Evolutionary conservation across 2,329 filamentous ascomycete genomes (phyloP).

Genomic region (Corynespora cassiicola): DNA sequence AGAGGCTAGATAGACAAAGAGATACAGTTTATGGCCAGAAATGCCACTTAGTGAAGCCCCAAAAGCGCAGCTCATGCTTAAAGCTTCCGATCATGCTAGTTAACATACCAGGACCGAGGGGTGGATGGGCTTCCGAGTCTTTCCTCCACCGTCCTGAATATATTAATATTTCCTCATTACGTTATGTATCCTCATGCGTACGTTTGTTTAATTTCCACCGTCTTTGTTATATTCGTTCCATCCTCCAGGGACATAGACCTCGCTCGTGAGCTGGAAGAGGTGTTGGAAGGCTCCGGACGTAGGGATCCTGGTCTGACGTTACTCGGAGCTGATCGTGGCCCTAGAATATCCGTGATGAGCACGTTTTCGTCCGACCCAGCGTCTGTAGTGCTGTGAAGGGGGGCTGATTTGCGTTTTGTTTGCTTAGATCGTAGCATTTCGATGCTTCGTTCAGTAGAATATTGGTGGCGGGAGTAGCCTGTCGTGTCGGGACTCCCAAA

Average conservation of each 20-base stretch:
- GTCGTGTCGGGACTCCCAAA: not conserved
- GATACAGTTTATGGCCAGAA: too few relatives aligned
- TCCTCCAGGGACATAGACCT: not conserved
- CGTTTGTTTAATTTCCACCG: slow-evolving; percentile 11
- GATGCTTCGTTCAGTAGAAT: slow-evolving; percentile 5
- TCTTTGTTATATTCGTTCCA: slow-evolving; percentile 7
- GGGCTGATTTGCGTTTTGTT: not conserved
- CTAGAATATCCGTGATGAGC: slow-evolving; percentile 7
- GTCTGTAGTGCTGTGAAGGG: not conserved
- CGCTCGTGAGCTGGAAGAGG: not conserved
- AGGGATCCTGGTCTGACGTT: too few relatives aligned
- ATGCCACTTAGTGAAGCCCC: too few relatives aligned
- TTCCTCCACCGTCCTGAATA: too few relatives aligned
- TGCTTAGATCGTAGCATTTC: slow-evolving; percentile 4
- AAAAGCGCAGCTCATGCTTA: too few relatives aligned
- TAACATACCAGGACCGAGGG: too few relatives aligned
- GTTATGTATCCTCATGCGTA: slow-evolving; percentile 7
- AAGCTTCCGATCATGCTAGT: too few relatives aligned
- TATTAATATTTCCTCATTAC: too few relatives aligned
- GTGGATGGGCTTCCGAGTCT: too few relatives aligned
- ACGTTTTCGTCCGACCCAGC: slow-evolving; percentile 9
- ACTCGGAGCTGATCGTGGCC: not conserved
- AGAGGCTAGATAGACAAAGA: too few relatives aligned
- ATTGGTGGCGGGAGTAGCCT: slow-evolving; percentile 3
- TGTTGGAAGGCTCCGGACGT: too few relatives aligned